Evolutionary conservation across 805 yeast species (phyloP), one percentile per base, ranked within the genome.

Genomic region (Metschnikowia sp.): DNA sequence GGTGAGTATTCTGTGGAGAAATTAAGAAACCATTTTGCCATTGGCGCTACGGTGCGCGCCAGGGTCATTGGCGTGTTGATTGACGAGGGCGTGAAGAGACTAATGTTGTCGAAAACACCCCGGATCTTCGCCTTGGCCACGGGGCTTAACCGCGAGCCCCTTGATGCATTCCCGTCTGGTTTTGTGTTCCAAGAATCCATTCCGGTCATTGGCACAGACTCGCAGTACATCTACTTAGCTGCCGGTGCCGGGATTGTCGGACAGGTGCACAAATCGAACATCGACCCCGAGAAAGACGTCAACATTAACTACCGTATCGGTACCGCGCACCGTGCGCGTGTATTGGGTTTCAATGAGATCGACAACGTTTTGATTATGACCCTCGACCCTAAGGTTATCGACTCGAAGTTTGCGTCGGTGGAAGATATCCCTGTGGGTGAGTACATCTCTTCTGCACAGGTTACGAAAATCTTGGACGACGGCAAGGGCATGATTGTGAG

Each of bases 81-180:
- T 32, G 70, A 64, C 44, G 68, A 68, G 9, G 79, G 79, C 36
- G 74, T 77, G 4, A 85, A 81, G 55, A 83, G 78, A 61, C 65
- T 87, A 26, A 73, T 82, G 12, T 70, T 92, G 26, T 86, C 97
- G 4, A 56, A 78, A 10, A 69, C 82, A 42, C 83, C 87, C 2
- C 80, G 79, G 49, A 67, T 84, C 3, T 54, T 81, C 40, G 59
- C 64, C 59, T 30, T 74, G 74, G 50, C 59, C 53, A 28, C 45
- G 8, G 29, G 37, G 15, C 34, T 44, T 18, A 46, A 52, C 39
- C 13, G 60, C 59, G 56, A 60, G 33, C 62, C 70, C 6, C 55
- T 82, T 40, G 83, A 80, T 43, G 84, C 91, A 0, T 84, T 86
- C 69, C 89, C 94, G 28, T 64, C 84, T 36, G 98, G 99, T n/a